Conservation (phyloP, 2,329 filamentous ascomycete species). For the Plenodomus biglobosus region DNA sequence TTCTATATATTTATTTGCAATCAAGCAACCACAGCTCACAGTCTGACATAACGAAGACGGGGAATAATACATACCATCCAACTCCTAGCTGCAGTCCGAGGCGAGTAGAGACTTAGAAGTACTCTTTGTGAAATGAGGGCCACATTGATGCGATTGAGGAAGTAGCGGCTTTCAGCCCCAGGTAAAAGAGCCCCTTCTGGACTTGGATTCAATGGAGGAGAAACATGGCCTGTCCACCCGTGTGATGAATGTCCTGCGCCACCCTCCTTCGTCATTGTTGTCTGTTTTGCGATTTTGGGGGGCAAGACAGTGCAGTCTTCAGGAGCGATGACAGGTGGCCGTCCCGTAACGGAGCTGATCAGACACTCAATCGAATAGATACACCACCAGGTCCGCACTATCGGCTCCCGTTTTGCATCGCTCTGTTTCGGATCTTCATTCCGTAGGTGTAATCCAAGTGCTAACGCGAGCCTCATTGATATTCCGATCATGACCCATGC, state of each 20-base stretch:
- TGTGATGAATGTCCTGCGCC: background rate
- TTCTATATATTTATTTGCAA: background rate
- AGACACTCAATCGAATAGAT: conserved; percentile 44
- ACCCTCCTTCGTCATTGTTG: background rate
- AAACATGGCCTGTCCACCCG: conserved; percentile 1
- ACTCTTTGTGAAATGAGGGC: conserved; percentile 37
- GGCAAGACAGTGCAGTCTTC: conserved; percentile 36
- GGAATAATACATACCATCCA: conserved; percentile 34
- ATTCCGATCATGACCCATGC: conserved; percentile 44
- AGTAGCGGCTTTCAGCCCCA: conserved; percentile 5
- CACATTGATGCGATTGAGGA: conserved; percentile 24
- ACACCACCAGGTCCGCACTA: conserved; percentile 46
- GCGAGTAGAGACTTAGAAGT: conserved; percentile 40
- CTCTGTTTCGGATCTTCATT: conserved; percentile 34
- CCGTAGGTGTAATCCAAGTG: conserved; percentile 44
- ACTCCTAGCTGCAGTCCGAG: conserved; percentile 33
- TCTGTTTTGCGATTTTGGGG: conserved; percentile 16
- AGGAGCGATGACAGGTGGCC: conserved; percentile 39
- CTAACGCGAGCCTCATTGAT: conserved; percentile 41
- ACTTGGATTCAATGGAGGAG: conserved; percentile 1
- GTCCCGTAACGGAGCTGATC: conserved; percentile 43
- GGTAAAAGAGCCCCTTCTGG: background rate
- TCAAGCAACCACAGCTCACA: background rate
- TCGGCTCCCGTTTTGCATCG: conserved; percentile 33
- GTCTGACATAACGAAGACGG: background rate